Evolutionary conservation across 2,329 filamentous ascomycete species (phyloP).

Genomic region (Pseudogymnoascus sp.): DNA sequence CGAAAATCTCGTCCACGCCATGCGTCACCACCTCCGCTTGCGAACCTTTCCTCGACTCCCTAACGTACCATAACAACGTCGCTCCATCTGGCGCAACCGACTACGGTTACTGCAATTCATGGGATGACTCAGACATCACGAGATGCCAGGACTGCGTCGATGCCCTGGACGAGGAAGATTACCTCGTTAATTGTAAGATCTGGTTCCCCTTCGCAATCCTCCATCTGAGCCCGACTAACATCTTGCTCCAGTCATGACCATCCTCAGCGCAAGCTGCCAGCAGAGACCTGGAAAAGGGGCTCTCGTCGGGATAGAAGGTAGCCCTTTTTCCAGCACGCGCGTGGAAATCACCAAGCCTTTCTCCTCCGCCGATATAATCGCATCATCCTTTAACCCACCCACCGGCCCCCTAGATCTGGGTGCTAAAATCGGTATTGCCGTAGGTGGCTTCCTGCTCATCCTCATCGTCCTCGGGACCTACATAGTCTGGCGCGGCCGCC

Average conservation of each 20-base stretch:
- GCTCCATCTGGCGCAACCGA: constrained; percentile 15
- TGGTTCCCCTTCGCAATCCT: background rate
- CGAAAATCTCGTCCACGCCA: constrained; percentile 17
- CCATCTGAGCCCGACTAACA: background rate
- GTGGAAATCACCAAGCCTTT: constrained; percentile 18
- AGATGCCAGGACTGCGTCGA: constrained; percentile 16
- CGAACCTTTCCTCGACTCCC: constrained; percentile 18
- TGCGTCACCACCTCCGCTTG: constrained; percentile 21
- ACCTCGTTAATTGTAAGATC: constrained; percentile 18
- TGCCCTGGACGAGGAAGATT: constrained; percentile 9
- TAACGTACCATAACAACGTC: constrained; percentile 19
- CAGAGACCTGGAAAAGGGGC: constrained; percentile 19
- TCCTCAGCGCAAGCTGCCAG: constrained; percentile 22
- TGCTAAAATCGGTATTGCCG: constrained; percentile 21
- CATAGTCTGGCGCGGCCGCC: constrained; percentile 39
- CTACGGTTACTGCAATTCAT: constrained; percentile 23
- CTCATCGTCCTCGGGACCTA: constrained; percentile 12
- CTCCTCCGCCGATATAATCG: background rate
- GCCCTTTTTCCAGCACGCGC: constrained; percentile 19
- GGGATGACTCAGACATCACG: constrained; percentile 16
- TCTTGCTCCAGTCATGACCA: constrained; percentile 19
- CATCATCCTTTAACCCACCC: constrained; percentile 6
- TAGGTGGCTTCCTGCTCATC: constrained; percentile 15
- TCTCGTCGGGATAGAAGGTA: constrained; percentile 20
- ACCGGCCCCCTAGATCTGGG: constrained; percentile 14